These are phyloP conservation scores for Tolypocladium capitatum DNA, from an alignment of 2,329 filamentous ascomycete genomes.

Conservation along the genomic window DNA sequence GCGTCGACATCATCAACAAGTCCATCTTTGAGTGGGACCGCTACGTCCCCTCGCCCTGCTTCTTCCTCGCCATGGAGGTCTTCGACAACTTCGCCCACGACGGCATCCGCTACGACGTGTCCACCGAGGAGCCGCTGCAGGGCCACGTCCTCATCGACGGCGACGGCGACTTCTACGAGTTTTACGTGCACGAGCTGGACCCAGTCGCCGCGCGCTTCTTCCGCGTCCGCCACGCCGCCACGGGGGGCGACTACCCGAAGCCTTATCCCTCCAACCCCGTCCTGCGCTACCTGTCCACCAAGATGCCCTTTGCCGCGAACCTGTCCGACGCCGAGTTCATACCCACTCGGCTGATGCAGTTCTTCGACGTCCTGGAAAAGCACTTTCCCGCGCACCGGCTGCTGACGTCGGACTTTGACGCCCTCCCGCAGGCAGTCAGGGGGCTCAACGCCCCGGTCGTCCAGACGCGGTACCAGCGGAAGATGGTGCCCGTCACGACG, in stretches of 20 bases:
- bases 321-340: conserved; percentile 82
- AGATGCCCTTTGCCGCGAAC: conserved; percentile 60
- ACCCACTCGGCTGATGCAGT: conserved; percentile 87
- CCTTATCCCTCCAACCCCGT: conserved; percentile 41
- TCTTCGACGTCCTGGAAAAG: conserved; percentile 79
- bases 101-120: conserved; percentile 75
- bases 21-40: conserved; percentile 90
- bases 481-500: conserved; percentile 79
- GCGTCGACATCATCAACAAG: conserved; percentile 88
- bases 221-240: conserved; percentile 68
- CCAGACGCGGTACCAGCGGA: conserved; percentile 79
- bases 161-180: conserved; percentile 86
- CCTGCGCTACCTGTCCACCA: conserved; percentile 47
- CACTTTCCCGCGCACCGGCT: conserved; percentile 87
- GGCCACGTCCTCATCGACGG: conserved; percentile 76
- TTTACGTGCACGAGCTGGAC: conserved; percentile 72
- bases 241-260: conserved; percentile 47
- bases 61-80: conserved; percentile 95
- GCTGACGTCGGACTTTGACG: conserved; percentile 81
- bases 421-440: conserved; percentile 65
- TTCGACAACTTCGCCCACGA: conserved; percentile 99
- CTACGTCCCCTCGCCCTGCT: conserved; percentile 84
- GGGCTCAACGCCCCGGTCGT: conserved; percentile 91
- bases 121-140: conserved; percentile 72
- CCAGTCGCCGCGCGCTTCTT: conserved; percentile 73